These are phyloP conservation scores for Moesziomyces aphidis DNA, from an alignment of 1,284 basidiomycete genomes.

Conservation along the genomic window DNA sequence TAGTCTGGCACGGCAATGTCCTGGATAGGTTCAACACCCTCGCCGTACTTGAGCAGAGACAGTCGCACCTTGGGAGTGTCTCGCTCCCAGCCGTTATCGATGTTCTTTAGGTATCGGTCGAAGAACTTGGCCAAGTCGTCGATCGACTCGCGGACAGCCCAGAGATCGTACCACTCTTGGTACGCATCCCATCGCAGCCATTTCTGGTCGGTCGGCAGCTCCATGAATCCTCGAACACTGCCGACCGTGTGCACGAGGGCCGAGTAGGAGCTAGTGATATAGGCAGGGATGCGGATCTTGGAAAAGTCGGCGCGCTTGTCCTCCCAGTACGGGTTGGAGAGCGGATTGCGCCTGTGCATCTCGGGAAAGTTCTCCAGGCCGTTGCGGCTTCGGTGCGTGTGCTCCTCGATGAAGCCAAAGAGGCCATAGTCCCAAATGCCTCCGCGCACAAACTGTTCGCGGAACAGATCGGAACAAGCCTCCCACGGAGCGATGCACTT, in stretches of 20 bases:
- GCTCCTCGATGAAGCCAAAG: constrained; percentile 2
- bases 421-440: constrained; percentile 4
- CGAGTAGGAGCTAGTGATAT: constrained; percentile 6
- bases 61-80: constrained; percentile 6
- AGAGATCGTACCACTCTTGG: constrained; percentile 17
- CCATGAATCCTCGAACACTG: constrained; percentile 5
- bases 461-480: constrained; percentile 2
- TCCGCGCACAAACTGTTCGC: constrained; percentile 6
- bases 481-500: constrained; percentile 13
- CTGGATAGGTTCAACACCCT: neutral
- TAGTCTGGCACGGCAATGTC: constrained; percentile 4
- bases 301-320: constrained; percentile 5
- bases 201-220: constrained; percentile 4
- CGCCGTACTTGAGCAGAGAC: constrained; percentile 8
- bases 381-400: constrained; percentile 7
- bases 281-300: constrained; percentile 9
- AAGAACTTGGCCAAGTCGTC: constrained; percentile 11
- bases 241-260: constrained; percentile 3
- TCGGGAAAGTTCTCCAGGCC: constrained; percentile 8
- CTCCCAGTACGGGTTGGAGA: constrained; percentile 2
- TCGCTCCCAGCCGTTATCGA: constrained; percentile 12
- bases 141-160: constrained; percentile 2
- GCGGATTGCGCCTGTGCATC: constrained; percentile 6
- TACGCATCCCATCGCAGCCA: constrained; percentile 3
- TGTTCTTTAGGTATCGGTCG: constrained; percentile 8